Conservation (phyloP, 1,284 basidiomycete genomes). For the Ganoderma boninense region DNA sequence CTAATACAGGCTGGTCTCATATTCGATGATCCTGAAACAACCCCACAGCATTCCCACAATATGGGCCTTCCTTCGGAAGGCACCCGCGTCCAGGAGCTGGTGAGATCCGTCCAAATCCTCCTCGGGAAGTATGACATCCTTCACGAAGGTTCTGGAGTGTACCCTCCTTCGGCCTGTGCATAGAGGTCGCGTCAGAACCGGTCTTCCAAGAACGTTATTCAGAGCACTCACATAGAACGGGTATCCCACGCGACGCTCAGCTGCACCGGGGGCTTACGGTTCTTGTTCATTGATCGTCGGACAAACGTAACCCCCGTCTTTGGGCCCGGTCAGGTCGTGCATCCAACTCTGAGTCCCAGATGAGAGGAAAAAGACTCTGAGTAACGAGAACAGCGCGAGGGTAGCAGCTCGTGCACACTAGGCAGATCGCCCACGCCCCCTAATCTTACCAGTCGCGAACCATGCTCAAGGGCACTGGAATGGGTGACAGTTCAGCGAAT, state of each 20-base stretch:
- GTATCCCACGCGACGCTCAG: conserved; percentile 72
- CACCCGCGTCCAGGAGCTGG: conserved; percentile 33
- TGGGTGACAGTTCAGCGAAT: neutral
- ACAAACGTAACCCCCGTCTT: conserved; percentile 17
- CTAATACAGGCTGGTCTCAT: too few species aligned
- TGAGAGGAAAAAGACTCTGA: neutral
- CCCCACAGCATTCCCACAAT: conserved; percentile 37
- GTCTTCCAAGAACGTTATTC: neutral
- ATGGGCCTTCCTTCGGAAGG: conserved; percentile 39
- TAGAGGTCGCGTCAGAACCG: neutral
- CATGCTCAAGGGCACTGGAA: conserved; percentile 58
- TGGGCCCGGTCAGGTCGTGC: conserved; percentile 8
- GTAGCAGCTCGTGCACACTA: conserved; percentile 19
- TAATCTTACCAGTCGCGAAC: conserved; percentile 62
- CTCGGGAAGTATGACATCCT: conserved; percentile 49
- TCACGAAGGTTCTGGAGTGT: conserved; percentile 55
- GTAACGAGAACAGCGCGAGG: neutral
- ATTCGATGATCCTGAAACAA: conserved; percentile 15
- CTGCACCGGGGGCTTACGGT: conserved; percentile 57
- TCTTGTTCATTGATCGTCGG: conserved; percentile 44
- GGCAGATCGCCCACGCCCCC: conserved; percentile 54
- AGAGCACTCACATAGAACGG: conserved; percentile 54
- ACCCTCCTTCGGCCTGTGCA: conserved; percentile 42
- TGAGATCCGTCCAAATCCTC: conserved; percentile 49
- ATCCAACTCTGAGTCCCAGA: neutral